Evolutionary conservation across 1,139 yeast genomes (phyloP).

Genomic region (Torulaspora globosa): DNA sequence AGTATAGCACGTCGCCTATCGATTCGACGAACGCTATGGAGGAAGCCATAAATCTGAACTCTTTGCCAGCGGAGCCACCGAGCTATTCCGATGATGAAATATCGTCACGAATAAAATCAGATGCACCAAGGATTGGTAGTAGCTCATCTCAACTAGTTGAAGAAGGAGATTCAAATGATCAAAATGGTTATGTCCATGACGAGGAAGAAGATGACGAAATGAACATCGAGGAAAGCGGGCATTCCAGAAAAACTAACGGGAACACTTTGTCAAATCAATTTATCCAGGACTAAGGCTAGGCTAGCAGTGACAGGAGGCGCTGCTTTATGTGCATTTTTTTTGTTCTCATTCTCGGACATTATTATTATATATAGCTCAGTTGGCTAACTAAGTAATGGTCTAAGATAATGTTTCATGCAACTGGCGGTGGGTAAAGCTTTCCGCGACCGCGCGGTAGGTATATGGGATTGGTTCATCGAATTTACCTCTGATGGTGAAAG

Average conservation of each 20-base stretch:
- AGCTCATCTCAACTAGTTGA: conserved; percentile 40
- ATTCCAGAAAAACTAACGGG: conserved; percentile 9
- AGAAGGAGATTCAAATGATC: conserved; percentile 12
- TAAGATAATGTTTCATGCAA: conserved; percentile 1
- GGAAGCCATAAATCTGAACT: conserved; percentile 36
- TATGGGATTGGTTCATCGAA: background rate
- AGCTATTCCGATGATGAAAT: conserved; percentile 34
- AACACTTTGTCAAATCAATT: conserved; percentile 31
- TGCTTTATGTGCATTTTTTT: conserved; percentile 6
- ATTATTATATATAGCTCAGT: background rate
- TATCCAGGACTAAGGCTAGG: conserved; percentile 13
- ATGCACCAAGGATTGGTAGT: conserved; percentile 40
- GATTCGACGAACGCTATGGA: conserved; percentile 13
- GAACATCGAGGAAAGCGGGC: conserved; percentile 4
- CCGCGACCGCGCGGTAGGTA: conserved; percentile 1
- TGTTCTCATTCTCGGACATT: conserved; percentile 3
- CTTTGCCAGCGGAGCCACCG: conserved; percentile 40
- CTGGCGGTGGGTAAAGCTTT: background rate
- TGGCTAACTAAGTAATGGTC: conserved; percentile 1
- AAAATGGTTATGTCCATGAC: conserved; percentile 14
- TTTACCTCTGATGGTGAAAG: background rate
- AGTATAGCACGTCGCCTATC: conserved; percentile 33
- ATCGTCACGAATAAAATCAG: conserved; percentile 4
- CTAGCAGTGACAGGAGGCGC: conserved; percentile 4
- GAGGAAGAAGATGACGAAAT: conserved; percentile 24